phyloP scores from a whole-genome alignment of 345 rosid genomes.

The Reutealis trisperma region DNA sequence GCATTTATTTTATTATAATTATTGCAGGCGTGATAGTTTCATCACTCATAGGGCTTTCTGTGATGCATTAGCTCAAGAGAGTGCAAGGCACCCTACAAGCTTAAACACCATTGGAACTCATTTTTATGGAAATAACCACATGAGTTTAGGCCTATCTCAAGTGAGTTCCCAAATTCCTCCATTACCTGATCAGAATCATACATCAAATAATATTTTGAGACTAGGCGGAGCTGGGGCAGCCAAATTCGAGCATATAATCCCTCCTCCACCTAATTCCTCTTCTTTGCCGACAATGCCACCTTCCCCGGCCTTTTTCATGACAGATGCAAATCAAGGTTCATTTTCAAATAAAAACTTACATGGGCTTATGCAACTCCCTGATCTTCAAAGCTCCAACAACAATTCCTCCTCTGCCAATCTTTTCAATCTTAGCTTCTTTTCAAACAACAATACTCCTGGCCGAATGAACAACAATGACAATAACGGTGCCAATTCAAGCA shows the following conservation, averaged over 20 bases:
- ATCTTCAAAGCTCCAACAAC: constrained; percentile 12
- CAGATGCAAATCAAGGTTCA: constrained; percentile 15
- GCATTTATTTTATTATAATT: background rate
- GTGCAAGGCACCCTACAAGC: constrained; percentile 25
- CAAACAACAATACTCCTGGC: background rate
- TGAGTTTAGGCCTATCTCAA: constrained; percentile 25
- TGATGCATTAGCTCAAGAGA: constrained; percentile 34
- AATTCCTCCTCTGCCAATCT: background rate
- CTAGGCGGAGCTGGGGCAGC: constrained; percentile 1
- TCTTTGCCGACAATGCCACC: constrained; percentile 10
- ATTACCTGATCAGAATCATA: constrained; percentile 21
- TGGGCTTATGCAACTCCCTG: constrained; percentile 26
- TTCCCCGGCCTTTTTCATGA: constrained; percentile 19
- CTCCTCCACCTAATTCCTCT: constrained; percentile 19
- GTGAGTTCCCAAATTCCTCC: constrained; percentile 17
- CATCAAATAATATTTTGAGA: constrained; percentile 15
- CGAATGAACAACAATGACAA: constrained; percentile 1
- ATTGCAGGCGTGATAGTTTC: constrained; percentile 31
- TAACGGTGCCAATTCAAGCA: background rate
- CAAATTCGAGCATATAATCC: constrained; percentile 25
- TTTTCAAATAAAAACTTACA: constrained; percentile 19
- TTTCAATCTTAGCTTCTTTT: constrained; percentile 19
- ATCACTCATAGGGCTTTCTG: constrained; percentile 31
- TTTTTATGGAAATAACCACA: constrained; percentile 26
- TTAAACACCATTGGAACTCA: constrained; percentile 19